Base-by-base conservation (phyloP, 768 basidiomycete species). In the Wakefieldia striispora region DNA sequence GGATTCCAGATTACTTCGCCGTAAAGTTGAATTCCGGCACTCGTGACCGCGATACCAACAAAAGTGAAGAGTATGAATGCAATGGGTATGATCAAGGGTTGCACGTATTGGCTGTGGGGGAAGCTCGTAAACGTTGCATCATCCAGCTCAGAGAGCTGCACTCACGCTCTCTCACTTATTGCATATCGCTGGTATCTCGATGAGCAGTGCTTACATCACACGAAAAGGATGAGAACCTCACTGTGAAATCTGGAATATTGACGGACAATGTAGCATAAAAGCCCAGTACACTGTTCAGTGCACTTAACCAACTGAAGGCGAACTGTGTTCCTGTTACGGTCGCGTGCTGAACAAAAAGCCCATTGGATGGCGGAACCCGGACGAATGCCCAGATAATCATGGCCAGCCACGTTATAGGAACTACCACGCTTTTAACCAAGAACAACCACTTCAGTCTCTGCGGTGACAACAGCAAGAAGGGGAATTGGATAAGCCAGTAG, bases 241-340 rank as follows among this genome's bases (percentile, higher is more conserved):
- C 71, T 13, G 90, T 91, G 57, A 94, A 91, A 66, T 95, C 92
- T 8, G 91, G 86, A 48, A 91, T 90, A 59, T 91, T 91, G 51
- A 88, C 83, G 0, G 83, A 76, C 12, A 89, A 70, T 10, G 84
- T 88, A 5, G 86, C 74, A 66, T 85, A 93, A 49, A 78, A 76
- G 0, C 88, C 91, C 9, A 94, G 69, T 4, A 84, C 84, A 49
- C 85, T 84, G 62, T 91, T 94, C 51, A 95, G 61, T 0, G 84
- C 82, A 49, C 76, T 75, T 34, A 95, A 69, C 88, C 88, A 93
- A 4, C 80, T 84, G 85, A 88, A 91, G 10, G 78, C 76, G 37
- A 84, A 70, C 10, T 70, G 70, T 45, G 76, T 73, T 2, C 88
- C 90, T 5, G 65, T 66, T 12, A 90, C 57, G 0, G 67, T 69